These are phyloP conservation scores for Drechslera avenae DNA, from an alignment of 2,329 filamentous ascomycete genomes.

Conservation along the genomic window DNA sequence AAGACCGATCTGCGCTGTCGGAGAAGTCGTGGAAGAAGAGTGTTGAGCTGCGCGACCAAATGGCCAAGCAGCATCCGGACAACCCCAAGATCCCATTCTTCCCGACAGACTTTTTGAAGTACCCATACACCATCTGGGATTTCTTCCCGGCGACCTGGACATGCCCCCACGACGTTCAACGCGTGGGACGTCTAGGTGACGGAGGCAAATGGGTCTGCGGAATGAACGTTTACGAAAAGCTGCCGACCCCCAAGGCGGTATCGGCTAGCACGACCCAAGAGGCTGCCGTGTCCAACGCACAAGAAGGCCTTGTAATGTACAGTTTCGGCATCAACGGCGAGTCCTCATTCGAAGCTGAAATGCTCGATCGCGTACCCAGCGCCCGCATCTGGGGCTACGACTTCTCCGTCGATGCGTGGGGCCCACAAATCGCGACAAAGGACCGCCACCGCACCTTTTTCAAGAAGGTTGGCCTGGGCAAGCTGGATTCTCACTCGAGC, in stretches of 20 bases:
- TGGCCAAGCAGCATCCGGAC: constrained; percentile 33
- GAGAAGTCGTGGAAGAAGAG: constrained; percentile 40
- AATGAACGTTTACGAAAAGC: constrained; percentile 40
- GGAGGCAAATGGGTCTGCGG: constrained; percentile 46
- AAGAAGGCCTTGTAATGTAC: constrained; percentile 38
- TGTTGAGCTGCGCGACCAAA: constrained; percentile 33
- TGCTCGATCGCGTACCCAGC: constrained; percentile 40
- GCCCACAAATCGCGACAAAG: constrained; percentile 31
- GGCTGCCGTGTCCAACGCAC: constrained; percentile 12
- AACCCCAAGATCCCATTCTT: constrained; percentile 41
- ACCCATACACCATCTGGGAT: constrained; percentile 43
- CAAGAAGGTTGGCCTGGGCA: constrained; percentile 37
- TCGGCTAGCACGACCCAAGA: constrained; percentile 18
- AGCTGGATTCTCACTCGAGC: constrained; percentile 28
- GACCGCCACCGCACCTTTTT: constrained; percentile 36
- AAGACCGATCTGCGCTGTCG: constrained; percentile 37
- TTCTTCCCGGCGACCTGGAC: constrained; percentile 43
- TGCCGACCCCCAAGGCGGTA: constrained; percentile 24
- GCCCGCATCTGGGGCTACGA: constrained; percentile 43
- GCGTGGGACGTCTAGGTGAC: constrained; percentile 39
- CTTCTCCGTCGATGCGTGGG: constrained; percentile 40
- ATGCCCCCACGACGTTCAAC: constrained; percentile 42
- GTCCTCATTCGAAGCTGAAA: constrained; percentile 43
- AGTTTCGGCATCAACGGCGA: constrained; percentile 44
- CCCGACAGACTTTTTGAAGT: constrained; percentile 37